Conservation (phyloP, 192 early-diverging fungal genomes). For the Mortierella antarctica region DNA sequence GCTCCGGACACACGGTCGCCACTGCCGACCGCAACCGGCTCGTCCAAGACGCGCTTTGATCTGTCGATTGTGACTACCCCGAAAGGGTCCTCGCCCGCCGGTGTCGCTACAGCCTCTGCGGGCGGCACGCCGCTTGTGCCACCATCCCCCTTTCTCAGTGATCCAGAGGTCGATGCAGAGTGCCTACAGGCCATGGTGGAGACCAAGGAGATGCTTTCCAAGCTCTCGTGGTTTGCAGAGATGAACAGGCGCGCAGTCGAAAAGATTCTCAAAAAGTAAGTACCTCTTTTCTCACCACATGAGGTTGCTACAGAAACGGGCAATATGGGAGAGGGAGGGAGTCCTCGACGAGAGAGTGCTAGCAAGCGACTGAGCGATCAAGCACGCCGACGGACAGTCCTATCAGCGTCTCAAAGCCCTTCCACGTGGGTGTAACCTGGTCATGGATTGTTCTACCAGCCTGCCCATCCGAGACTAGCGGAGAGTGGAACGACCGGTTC, state of each 20-base stretch:
- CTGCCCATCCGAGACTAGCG: no score
- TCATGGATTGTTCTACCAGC: background rate
- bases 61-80: slow-evolving; percentile 31
- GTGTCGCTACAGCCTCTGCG: background rate
- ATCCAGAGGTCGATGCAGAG: slow-evolving; percentile 55
- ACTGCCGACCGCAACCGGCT: background rate
- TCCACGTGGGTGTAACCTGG: background rate
- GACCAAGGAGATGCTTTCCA: slow-evolving; percentile 57
- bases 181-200: slow-evolving; percentile 57
- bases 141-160: slow-evolving; percentile 44
- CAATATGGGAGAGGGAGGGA: no score
- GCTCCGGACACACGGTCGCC: background rate
- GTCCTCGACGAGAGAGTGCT: no score
- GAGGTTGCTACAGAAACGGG: background rate
- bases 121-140: slow-evolving; percentile 9
- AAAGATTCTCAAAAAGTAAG: slow-evolving; percentile 74
- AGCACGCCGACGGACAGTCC: background rate
- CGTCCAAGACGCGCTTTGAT: slow-evolving; percentile 13
- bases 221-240: slow-evolving; percentile 63
- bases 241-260: slow-evolving; percentile 61
- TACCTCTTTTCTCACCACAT: background rate
- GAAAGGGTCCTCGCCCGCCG: background rate
- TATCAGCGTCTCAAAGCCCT: background rate
- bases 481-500: no score
- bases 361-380: no score